These are phyloP conservation scores for Chaetomiaceae sp. DNA, from an alignment of 2,329 filamentous ascomycete genomes.

Conservation along the genomic window DNA sequence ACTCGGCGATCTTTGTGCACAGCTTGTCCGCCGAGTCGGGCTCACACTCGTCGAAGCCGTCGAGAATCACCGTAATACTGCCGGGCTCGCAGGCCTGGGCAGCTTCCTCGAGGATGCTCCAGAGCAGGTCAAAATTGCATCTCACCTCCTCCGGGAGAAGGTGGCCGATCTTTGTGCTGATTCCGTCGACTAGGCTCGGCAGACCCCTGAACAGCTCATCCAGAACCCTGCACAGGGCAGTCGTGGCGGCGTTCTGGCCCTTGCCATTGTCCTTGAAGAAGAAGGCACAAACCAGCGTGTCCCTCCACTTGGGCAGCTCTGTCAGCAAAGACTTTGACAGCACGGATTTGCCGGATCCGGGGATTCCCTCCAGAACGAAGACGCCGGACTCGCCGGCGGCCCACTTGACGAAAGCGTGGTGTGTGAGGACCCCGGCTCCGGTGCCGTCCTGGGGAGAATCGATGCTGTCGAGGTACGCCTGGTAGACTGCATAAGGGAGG, in stretches of 20 bases:
- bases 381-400: slow-evolving; percentile 8
- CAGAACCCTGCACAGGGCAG: slow-evolving; percentile 18
- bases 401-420: slow-evolving; percentile 17
- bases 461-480: slow-evolving; percentile 22
- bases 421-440: slow-evolving; percentile 14
- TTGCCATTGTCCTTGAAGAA: slow-evolving; percentile 23
- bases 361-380: slow-evolving; percentile 18
- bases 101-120: slow-evolving; percentile 13
- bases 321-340: slow-evolving; percentile 17
- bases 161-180: slow-evolving; percentile 12
- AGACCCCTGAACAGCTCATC: slow-evolving; percentile 18
- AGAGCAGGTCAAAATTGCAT: slow-evolving; percentile 21
- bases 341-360: slow-evolving; percentile 21
- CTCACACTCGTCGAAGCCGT: slow-evolving; percentile 21
- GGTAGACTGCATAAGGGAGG: slow-evolving; percentile 20
- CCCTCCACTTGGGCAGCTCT: slow-evolving; percentile 12
- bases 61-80: slow-evolving; percentile 15
- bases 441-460: slow-evolving; percentile 15
- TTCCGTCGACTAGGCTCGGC: slow-evolving; percentile 12
- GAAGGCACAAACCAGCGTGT: slow-evolving; percentile 15
- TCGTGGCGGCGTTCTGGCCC: slow-evolving; percentile 18
- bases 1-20: slow-evolving; percentile 9
- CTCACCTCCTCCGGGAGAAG: slow-evolving; percentile 20
- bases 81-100: slow-evolving; percentile 15
- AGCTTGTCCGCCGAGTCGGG: slow-evolving; percentile 17